Base-by-base conservation (phyloP, 345 rosid genomes). In the Geranium rotundifolium region DNA sequence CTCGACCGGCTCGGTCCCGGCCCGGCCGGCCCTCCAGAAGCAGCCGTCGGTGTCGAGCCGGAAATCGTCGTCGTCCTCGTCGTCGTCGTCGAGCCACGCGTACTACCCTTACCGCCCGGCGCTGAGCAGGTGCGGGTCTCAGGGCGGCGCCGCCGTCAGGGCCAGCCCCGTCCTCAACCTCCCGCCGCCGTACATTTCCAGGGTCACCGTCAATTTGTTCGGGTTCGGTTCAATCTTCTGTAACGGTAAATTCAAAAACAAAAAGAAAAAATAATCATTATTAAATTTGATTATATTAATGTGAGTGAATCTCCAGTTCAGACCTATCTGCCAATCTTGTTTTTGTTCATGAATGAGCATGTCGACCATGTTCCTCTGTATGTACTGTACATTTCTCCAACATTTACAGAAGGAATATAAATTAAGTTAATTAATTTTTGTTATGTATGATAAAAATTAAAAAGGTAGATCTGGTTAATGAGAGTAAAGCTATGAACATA, bases 1-100 rank as follows among this genome's bases (percentile, higher is more conserved):
- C 68, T 91, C 97, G 31, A 91, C 97, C n/a, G 93, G 95, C 56
- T 88, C 93, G 7, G 79, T 81, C 52, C 87, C 76, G 46, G 82
- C 83, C 16, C 85, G 78, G 61, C 79, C 60, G 57, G 15, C 77
- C 56, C 39, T 72, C 8, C 80, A 74, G 29, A 73, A 75, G 54
- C 85, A 77, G 30, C 73, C 72, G 12, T 82, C 96, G 1, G 71
- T 65, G 34, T 69, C 86, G 1, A 61, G 58, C 9, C 31, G 73
- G 56, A 84, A 79, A 65, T 78, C 83, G 64, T 73, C 50, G 23
- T 65, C 86, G 13, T 63, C 67, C 3, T 54, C 57, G 37, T 69
- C 81, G 37, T 37, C 74, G 20, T 78, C 68, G 59, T 57, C 67
- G 41, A 77, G 76, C 39, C 39, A 55, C 54, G 60, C 78, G 30